Percentiles rank a stretch among this genome's conserved stretches.
phyloP scores from a whole-genome alignment of 1,139 yeast genomes.

The Debaryomyces sp. region DNA sequence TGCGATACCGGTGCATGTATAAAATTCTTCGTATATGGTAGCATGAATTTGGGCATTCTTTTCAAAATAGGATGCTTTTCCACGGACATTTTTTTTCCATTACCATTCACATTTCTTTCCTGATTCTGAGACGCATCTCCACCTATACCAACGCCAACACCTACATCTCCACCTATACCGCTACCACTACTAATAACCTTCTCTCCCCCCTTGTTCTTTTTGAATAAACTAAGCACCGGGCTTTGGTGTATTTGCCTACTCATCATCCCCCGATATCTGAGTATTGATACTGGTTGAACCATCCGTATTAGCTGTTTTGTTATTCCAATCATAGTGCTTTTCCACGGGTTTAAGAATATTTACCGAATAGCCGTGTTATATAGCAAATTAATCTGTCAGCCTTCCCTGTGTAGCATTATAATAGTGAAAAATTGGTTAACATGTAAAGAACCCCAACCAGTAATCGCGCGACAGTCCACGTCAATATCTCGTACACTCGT shows the following conservation, averaged over 20 bases:
- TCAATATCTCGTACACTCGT: slow-evolving; percentile 3
- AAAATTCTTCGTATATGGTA: slow-evolving; percentile 52
- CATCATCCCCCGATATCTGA: neutral
- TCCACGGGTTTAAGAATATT: neutral
- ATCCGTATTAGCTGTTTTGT: neutral
- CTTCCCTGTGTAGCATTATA: neutral
- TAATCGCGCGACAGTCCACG: neutral
- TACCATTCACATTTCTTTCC: neutral
- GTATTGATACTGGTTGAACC: neutral
- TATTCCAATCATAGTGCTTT: neutral
- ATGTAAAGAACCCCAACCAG: neutral
- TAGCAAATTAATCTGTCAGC: neutral
- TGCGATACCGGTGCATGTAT: slow-evolving; percentile 68
- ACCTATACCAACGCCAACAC: neutral
- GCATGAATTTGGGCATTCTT: slow-evolving; percentile 50
- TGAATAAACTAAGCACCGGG: neutral
- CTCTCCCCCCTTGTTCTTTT: neutral
- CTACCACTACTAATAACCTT: neutral
- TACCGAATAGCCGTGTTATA: neutral
- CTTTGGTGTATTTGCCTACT: neutral
- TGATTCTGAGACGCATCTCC: neutral
- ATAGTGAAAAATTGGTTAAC: neutral
- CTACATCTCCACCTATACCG: neutral
- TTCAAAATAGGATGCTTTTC: slow-evolving; percentile 37
- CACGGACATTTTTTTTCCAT: slow-evolving; percentile 4